A percentile compares a stretch with the other conserved stretches of the same genome.
These are phyloP conservation scores for Salvia miltiorrhiza DNA, from an alignment of 257 asterid genomes.

Conservation along the genomic window DNA sequence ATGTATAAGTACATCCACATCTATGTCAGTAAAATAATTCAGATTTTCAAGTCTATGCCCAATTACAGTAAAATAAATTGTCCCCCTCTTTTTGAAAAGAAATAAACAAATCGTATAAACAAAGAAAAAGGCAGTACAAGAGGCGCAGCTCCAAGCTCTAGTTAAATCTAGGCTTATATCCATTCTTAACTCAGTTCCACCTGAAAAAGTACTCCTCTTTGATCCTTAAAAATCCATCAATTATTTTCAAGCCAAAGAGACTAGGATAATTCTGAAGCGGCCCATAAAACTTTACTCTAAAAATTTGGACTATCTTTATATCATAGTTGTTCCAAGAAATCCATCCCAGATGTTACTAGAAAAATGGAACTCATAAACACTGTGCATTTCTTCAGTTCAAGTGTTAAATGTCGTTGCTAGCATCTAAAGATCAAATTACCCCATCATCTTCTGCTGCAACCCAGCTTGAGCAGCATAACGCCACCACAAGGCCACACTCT, in stretches of 20 bases:
- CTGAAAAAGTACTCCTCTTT: not conserved
- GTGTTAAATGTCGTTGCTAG: not conserved
- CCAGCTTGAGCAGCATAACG: conserved; percentile 93
- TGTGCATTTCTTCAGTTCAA: conserved; percentile 16
- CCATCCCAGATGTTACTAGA: conserved; percentile 9
- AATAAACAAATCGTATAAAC: not conserved
- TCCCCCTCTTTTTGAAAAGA: not conserved
- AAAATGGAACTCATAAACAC: conserved; percentile 13
- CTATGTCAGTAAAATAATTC: not conserved
- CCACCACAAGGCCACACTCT: conserved; percentile 75
- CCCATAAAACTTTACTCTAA: not conserved
- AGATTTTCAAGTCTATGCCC: conserved; percentile 10
- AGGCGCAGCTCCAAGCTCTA: not conserved
- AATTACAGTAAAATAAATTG: not conserved
- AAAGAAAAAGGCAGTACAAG: not conserved
- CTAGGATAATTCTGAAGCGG: not conserved
- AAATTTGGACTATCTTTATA: not conserved
- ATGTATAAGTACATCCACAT: not conserved
- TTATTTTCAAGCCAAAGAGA: not conserved
- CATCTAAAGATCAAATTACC: conserved; percentile 44
- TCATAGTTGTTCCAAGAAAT: not conserved
- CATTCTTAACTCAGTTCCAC: not conserved
- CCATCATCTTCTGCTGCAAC: conserved; percentile 82
- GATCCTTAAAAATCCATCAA: not conserved
- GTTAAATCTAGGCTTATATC: not conserved